These are phyloP conservation scores for Hypoxylon trugodes DNA, from an alignment of 495 filamentous ascomycete genomes.

Conservation along the genomic window DNA sequence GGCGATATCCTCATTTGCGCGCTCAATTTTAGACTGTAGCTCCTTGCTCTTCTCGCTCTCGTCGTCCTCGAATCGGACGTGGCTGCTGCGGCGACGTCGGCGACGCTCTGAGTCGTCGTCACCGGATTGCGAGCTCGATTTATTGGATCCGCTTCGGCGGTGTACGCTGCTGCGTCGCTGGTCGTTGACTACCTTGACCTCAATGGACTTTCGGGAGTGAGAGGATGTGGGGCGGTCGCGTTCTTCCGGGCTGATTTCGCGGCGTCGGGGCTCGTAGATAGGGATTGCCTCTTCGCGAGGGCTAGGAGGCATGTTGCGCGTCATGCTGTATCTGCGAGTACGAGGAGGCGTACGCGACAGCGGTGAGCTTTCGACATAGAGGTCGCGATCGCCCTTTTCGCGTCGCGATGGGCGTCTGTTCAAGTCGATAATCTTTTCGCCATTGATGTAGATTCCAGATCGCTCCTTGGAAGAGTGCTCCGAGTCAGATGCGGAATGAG, in stretches of 20 bases:
- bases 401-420: slow-evolving; percentile 42
- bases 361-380: slow-evolving; percentile 37
- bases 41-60: slow-evolving; percentile 48
- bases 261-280: slow-evolving; percentile 30
- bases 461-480: slow-evolving; percentile 43
- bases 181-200: slow-evolving; percentile 40
- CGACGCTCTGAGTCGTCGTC: slow-evolving; percentile 37
- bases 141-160: slow-evolving; percentile 38
- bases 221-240: slow-evolving; percentile 32
- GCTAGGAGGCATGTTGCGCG: slow-evolving; percentile 30
- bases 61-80: slow-evolving; percentile 38
- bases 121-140: slow-evolving; percentile 39
- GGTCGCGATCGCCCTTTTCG: slow-evolving; percentile 37
- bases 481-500: slow-evolving; percentile 53
- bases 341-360: slow-evolving; percentile 41
- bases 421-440: slow-evolving; percentile 39
- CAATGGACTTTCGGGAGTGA: slow-evolving; percentile 24
- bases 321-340: slow-evolving; percentile 24
- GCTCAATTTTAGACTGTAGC: slow-evolving; percentile 49
- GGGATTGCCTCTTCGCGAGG: slow-evolving; percentile 17
- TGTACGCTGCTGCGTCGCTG: slow-evolving; percentile 22
- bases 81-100: slow-evolving; percentile 31
- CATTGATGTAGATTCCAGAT: slow-evolving; percentile 47
- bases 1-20: slow-evolving; percentile 43
- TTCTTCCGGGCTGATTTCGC: slow-evolving; percentile 20